Evolutionary conservation across 139 green algal species (phyloP).

Genomic region (Micractinium conductrix): DNA sequence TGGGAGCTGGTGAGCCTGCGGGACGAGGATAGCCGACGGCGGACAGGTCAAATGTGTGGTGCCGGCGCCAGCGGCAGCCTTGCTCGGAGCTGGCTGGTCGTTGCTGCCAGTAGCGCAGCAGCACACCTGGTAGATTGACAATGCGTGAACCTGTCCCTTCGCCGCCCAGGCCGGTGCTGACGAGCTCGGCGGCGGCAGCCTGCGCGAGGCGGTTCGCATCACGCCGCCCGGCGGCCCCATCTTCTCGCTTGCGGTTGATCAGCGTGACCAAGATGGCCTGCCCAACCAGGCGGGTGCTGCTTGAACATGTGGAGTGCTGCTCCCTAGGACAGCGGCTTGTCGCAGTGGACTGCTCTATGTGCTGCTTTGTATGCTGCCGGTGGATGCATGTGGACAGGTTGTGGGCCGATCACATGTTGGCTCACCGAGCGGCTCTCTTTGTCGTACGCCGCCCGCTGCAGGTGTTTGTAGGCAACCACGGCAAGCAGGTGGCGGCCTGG

Average conservation of each 20-base stretch:
- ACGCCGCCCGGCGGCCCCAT: constrained; percentile 46
- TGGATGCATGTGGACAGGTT: neutral
- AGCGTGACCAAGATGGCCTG: constrained; percentile 31
- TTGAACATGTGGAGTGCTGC: no score
- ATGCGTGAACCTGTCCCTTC: neutral
- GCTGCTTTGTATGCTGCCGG: no score
- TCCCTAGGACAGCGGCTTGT: neutral
- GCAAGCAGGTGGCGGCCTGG: constrained; percentile 66
- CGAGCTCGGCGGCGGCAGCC: constrained; percentile 1
- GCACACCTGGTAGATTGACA: neutral
- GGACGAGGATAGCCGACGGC: neutral
- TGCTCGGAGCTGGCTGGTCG: neutral
- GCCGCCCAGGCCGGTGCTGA: constrained; percentile 21
- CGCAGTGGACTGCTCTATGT: neutral
- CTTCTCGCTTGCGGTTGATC: constrained; percentile 55
- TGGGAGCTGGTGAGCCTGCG: constrained; percentile 43
- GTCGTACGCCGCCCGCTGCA: neutral
- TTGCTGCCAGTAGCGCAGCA: neutral
- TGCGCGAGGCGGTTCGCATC: constrained; percentile 12
- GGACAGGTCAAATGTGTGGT: neutral
- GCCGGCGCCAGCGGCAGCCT: neutral
- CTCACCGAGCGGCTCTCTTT: neutral
- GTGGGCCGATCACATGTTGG: neutral
- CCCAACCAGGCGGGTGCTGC: constrained; percentile 10
- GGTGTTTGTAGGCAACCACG: constrained; percentile 68